These are phyloP conservation scores for Solanum hybrid DNA, from an alignment of 305 asterid species.

Conservation along the genomic window DNA sequence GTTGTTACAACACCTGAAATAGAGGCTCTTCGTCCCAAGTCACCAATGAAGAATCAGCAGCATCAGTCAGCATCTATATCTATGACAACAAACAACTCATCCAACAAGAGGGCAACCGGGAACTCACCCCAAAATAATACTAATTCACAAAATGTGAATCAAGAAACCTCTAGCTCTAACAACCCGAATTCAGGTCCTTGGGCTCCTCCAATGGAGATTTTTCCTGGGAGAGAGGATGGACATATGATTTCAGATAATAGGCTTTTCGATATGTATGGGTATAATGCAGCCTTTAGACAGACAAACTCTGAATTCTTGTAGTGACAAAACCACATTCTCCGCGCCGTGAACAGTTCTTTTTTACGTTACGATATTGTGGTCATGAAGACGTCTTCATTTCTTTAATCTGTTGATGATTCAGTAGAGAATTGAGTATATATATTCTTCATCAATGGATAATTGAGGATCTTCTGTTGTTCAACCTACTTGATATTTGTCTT, in stretches of 20 bases:
- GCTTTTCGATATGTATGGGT: slow-evolving; percentile 51
- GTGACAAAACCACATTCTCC: neutral
- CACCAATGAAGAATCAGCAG: slow-evolving; percentile 97
- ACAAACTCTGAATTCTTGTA: slow-evolving; percentile 40
- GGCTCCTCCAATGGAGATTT: slow-evolving; percentile 42
- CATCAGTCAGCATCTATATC: slow-evolving; percentile 50
- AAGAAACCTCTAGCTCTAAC: slow-evolving; percentile 48
- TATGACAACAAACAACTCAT: slow-evolving; percentile 49
- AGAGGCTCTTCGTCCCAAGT: slow-evolving; percentile 88
- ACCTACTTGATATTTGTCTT: neutral
- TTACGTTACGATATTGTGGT: neutral
- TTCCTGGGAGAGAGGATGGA: slow-evolving; percentile 47
- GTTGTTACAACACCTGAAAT: slow-evolving; percentile 89
- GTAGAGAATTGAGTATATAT: neutral
- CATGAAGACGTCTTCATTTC: neutral
- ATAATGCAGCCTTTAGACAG: slow-evolving; percentile 41
- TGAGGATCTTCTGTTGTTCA: neutral
- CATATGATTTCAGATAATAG: slow-evolving; percentile 41
- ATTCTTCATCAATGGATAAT: neutral
- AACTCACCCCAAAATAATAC: slow-evolving; percentile 50
- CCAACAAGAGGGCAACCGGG: slow-evolving; percentile 52
- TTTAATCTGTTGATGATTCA: neutral
- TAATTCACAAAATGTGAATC: slow-evolving; percentile 35
- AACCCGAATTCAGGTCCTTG: slow-evolving; percentile 53
- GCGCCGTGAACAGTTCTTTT: neutral